Percentiles rank a stretch among this genome's conserved stretches.
These are phyloP conservation scores for Tetradesmus lagerheimii DNA, from an alignment of 139 green algal genomes.

Conservation along the genomic window DNA sequence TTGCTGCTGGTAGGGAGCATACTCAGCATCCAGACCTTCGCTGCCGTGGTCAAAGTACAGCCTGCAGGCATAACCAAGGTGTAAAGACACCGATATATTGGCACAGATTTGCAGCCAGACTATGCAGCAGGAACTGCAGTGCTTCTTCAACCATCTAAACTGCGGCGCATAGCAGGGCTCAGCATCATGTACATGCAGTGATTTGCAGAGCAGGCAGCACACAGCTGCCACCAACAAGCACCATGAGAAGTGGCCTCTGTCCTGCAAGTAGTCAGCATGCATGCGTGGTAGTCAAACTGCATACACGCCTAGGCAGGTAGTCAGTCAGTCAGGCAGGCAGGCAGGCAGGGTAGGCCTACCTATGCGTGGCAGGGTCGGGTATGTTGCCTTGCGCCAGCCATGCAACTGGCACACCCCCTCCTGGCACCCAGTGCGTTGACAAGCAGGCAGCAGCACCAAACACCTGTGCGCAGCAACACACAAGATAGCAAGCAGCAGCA, in stretches of 20 bases:
- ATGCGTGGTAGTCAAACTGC: not conserved
- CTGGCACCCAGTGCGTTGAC: constrained; percentile 33
- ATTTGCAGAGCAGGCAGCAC: not conserved
- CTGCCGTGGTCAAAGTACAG: constrained; percentile 47
- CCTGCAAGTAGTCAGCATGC: too few species aligned
- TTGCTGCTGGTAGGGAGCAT: constrained; percentile 21
- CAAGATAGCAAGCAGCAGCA: too few species aligned
- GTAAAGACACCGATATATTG: too few species aligned
- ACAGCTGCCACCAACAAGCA: not conserved
- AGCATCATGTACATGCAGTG: too few species aligned
- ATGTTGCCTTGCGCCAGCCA: constrained; percentile 27
- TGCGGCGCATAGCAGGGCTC: too few species aligned
- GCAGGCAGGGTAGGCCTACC: too few species aligned
- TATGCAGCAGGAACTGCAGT: too few species aligned
- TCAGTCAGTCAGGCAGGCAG: too few species aligned
- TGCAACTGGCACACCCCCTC: not conserved
- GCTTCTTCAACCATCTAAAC: too few species aligned
- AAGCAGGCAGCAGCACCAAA: constrained; percentile 44
- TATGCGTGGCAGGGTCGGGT: constrained; percentile 19
- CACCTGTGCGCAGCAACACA: constrained; percentile 5
- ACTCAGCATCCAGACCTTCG: constrained; percentile 23
- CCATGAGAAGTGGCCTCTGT: too few species aligned
- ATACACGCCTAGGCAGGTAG: too few species aligned
- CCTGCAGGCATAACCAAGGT: not conserved
- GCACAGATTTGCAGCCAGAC: not conserved